A percentile compares a stretch with the other conserved stretches of the same genome.
Evolutionary conservation across 345 rosid species (phyloP).

Genomic region (Syzygium aromaticum): DNA sequence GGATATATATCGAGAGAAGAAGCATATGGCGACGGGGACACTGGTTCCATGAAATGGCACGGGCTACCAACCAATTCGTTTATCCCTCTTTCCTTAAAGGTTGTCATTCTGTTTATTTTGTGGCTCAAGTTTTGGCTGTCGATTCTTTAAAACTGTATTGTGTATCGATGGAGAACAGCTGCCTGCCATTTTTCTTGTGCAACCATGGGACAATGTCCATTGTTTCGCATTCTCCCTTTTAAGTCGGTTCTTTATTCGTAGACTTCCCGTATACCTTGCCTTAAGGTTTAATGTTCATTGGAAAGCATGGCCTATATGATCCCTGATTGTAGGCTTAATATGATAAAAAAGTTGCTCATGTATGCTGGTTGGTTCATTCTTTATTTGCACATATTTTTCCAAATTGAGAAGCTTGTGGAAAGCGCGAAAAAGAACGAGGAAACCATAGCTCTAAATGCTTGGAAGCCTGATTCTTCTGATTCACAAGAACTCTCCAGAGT

Average conservation of each 20-base stretch:
- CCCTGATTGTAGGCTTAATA: background rate
- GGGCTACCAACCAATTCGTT: background rate
- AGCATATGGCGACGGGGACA: constrained; percentile 2
- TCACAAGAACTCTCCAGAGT: background rate
- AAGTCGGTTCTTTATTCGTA: background rate
- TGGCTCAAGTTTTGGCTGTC: background rate
- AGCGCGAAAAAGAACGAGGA: background rate
- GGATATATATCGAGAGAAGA: constrained; percentile 15
- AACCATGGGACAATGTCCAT: background rate
- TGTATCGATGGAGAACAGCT: background rate
- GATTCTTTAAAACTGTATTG: background rate
- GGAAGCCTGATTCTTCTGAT: background rate
- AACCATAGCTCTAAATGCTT: background rate
- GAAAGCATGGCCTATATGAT: background rate
- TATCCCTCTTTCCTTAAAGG: background rate
- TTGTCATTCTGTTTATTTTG: background rate
- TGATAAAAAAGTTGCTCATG: background rate
- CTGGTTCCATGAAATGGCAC: background rate
- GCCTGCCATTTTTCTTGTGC: background rate
- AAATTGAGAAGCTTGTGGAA: background rate
- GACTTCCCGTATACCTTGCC: background rate
- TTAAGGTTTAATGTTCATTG: background rate
- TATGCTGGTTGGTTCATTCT: background rate
- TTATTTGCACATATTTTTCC: background rate
- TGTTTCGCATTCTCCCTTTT: background rate